Percentiles rank a stretch among this genome's conserved stretches.
These are phyloP conservation scores for Pleurotus platypus DNA, from an alignment of 768 basidiomycete species.

Conservation along the genomic window DNA sequence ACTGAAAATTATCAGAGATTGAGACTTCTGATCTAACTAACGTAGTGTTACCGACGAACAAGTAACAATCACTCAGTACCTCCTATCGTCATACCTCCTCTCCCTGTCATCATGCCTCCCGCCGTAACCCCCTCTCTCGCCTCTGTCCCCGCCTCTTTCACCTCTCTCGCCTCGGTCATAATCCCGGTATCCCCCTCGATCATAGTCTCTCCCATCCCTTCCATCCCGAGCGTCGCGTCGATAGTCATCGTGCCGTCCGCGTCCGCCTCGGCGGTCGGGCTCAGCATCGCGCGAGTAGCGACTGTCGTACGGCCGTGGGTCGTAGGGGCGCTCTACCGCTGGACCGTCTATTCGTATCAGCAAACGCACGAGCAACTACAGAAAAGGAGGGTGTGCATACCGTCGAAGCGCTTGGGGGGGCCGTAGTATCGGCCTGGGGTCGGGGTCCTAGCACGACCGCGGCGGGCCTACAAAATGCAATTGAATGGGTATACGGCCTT, in stretches of 20 bases:
- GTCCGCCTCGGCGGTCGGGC: conserved; percentile 22
- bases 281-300: conserved; percentile 67
- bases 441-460: conserved; percentile 85
- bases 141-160: conserved; percentile 17
- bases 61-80: conserved; percentile 7
- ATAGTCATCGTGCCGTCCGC: conserved; percentile 31
- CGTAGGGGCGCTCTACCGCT: conserved; percentile 81
- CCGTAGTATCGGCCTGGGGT: conserved; percentile 96
- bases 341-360: not conserved
- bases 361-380: conserved; percentile 3
- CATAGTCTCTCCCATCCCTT: conserved; percentile 27
- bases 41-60: no score
- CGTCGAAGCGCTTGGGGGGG: conserved; percentile 76
- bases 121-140: conserved; percentile 21
- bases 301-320: conserved; percentile 88
- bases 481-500: not conserved
- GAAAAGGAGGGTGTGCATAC: conserved; percentile 31
- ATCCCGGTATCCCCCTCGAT: conserved; percentile 39
- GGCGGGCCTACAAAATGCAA: conserved; percentile 59
- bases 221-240: conserved; percentile 40
- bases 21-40: no score
- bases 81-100: conserved; percentile 13
- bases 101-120: conserved; percentile 17
- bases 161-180: conserved; percentile 17
- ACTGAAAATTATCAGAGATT: no score